Percentiles rank a stretch among this genome's conserved stretches.
Conservation (phyloP, 2,329 filamentous ascomycete species). For the Calonectria fujianensis region DNA sequence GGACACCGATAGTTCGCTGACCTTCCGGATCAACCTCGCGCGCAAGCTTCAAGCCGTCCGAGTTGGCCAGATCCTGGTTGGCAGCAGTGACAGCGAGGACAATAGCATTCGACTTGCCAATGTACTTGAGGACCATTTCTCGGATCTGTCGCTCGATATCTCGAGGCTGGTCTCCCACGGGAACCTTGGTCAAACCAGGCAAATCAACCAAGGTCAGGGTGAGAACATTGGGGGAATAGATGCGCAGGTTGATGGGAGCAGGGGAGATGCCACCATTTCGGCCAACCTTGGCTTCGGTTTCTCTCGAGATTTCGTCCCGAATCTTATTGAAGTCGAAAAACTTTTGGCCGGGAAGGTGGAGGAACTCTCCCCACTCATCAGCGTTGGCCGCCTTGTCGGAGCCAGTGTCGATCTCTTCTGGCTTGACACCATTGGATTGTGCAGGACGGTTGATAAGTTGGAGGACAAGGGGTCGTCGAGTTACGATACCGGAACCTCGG, state of each 20-base stretch:
- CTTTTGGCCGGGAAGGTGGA: constrained; percentile 98
- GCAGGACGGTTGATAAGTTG: constrained; percentile 95
- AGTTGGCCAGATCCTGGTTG: constrained; percentile 99
- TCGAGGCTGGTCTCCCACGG: constrained; percentile 95
- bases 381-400: constrained; percentile 91
- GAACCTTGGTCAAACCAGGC: constrained; percentile 96
- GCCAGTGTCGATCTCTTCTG: constrained; percentile 78
- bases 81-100: constrained; percentile 97
- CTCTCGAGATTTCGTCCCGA: constrained; percentile 95
- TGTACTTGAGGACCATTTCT: constrained; percentile 99
- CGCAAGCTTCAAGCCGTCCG: constrained; percentile 96
- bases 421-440: constrained; percentile 83
- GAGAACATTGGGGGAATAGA: constrained; percentile 98
- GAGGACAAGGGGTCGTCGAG: constrained; percentile 94
- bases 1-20: constrained; percentile 97
- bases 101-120: constrained; percentile 98
- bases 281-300: constrained; percentile 97
- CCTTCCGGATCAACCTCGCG: constrained; percentile 98
- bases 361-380: constrained; percentile 99
- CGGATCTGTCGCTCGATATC: constrained; percentile 98
- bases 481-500: constrained; percentile 98
- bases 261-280: constrained; percentile 97
- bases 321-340: constrained; percentile 99
- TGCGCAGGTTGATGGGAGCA: constrained; percentile 96
- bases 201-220: constrained; percentile 97